Conservation (phyloP, 495 filamentous ascomycete genomes). For the Lentithecium fluviatile region DNA sequence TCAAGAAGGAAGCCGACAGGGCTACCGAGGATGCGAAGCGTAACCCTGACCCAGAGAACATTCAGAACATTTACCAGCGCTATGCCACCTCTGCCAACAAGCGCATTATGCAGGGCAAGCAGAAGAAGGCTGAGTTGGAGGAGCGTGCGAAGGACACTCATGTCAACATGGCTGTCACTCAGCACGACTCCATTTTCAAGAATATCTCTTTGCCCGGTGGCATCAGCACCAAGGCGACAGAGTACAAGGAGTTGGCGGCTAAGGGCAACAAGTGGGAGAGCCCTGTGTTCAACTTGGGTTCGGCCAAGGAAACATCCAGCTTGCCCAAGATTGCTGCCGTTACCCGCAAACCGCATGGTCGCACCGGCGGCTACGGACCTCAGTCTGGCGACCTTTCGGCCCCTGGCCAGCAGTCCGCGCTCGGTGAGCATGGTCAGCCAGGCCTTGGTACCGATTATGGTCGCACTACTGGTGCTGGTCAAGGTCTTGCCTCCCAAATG, state of each 20-base stretch:
- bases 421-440: slow-evolving; percentile 13
- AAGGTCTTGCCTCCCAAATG: slow-evolving; percentile 22
- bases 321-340: slow-evolving; percentile 65
- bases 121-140: slow-evolving; percentile 59
- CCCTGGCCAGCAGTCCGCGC: slow-evolving; percentile 15
- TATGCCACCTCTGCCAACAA: slow-evolving; percentile 77
- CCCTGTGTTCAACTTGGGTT: slow-evolving; percentile 87
- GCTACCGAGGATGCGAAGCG: slow-evolving; percentile 63
- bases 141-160: slow-evolving; percentile 66
- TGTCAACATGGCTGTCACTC: slow-evolving; percentile 81
- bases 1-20: slow-evolving; percentile 79
- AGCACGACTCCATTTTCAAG: slow-evolving; percentile 88
- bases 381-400: too few species aligned
- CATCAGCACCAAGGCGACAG: slow-evolving; percentile 89
- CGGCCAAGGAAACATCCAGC: slow-evolving; percentile 66
- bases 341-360: slow-evolving; percentile 61
- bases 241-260: slow-evolving; percentile 82
- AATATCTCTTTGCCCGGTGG: slow-evolving; percentile 84
- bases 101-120: slow-evolving; percentile 67
- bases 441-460: slow-evolving; percentile 5
- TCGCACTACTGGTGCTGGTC: slow-evolving; percentile 5
- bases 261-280: slow-evolving; percentile 95
- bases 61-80: slow-evolving; percentile 80
- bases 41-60: slow-evolving; percentile 66
- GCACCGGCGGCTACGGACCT: slow-evolving; percentile 24